phyloP scores from a whole-genome alignment of 805 yeast genomes.

The Metschnikowia sp. region DNA sequence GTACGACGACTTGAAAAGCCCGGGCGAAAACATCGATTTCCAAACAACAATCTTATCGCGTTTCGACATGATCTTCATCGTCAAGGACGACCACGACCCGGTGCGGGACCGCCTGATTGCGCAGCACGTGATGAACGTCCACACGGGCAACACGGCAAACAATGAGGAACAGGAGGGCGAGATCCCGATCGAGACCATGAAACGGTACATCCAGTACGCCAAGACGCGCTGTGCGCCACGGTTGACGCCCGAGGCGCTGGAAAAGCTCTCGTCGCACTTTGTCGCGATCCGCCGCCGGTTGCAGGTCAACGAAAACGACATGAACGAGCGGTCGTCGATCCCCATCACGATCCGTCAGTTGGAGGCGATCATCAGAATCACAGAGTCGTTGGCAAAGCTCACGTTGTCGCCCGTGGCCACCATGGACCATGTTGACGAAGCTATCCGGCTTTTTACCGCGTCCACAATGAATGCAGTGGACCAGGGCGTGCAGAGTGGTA shows the following conservation, averaged over 20 bases:
- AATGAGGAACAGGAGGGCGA: constrained; percentile 64
- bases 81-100: constrained; percentile 91
- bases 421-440: constrained; percentile 91
- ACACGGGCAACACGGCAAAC: constrained; percentile 63
- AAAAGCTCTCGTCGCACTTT: constrained; percentile 84
- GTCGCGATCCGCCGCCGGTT: constrained; percentile 85
- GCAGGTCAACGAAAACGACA: constrained; percentile 72
- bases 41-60: constrained; percentile 96
- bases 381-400: constrained; percentile 90
- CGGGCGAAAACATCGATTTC: constrained; percentile 97
- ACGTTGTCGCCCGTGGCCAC: constrained; percentile 79
- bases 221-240: constrained; percentile 91
- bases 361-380: constrained; percentile 94
- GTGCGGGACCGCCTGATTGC: constrained; percentile 86
- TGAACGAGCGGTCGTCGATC: constrained; percentile 87
- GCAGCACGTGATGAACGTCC: constrained; percentile 90
- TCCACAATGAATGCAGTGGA: constrained; percentile 96
- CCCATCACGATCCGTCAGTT: constrained; percentile 97
- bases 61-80: constrained; percentile 97
- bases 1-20: constrained; percentile 91
- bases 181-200: constrained; percentile 87
- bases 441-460: constrained; percentile 89
- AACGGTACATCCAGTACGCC: constrained; percentile 87
- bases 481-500: constrained; percentile 51
- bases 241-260: constrained; percentile 83